phyloP scores from a whole-genome alignment of 768 basidiomycete species.

The Botryobasidium botryosum region DNA sequence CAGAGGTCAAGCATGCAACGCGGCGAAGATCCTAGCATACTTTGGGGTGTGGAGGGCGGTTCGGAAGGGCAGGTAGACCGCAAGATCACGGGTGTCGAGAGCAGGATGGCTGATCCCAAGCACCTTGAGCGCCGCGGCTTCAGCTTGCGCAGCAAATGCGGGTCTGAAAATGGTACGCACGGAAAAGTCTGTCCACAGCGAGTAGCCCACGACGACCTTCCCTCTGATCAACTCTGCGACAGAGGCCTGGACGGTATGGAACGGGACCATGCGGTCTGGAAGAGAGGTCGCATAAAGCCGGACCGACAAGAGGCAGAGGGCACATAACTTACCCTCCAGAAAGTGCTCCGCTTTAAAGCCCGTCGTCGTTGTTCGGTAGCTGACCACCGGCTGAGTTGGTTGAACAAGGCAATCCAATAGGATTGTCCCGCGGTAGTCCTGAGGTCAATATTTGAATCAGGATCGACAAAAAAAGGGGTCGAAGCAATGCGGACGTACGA shows the following conservation, averaged over 20 bases:
- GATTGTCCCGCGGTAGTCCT: constrained; percentile 4
- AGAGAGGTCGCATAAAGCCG: background rate
- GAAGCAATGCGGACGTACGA: background rate
- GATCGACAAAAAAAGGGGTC: background rate
- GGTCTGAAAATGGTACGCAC: too few species aligned
- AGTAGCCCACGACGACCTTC: constrained; percentile 6
- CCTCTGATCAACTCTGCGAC: constrained; percentile 6
- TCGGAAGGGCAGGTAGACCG: constrained; percentile 8
- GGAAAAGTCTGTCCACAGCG: constrained; percentile 6
- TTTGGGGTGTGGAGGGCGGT: constrained; percentile 7
- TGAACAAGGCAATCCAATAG: constrained; percentile 7
- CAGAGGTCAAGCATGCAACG: too few species aligned
- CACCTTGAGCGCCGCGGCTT: too few species aligned
- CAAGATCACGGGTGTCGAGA: constrained; percentile 7
- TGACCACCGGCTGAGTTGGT: constrained; percentile 7
- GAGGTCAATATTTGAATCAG: background rate
- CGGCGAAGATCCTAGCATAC: too few species aligned
- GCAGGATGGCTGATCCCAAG: constrained; percentile 8
- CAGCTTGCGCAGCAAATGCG: too few species aligned
- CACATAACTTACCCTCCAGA: constrained; percentile 1
- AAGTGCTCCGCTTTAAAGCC: constrained; percentile 5
- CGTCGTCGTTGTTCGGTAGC: constrained; percentile 8
- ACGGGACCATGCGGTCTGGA: background rate
- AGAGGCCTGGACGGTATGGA: constrained; percentile 5
- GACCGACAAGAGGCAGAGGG: background rate